phyloP scores from a whole-genome alignment of 2,329 filamentous ascomycete genomes.

The Paecilomyces fulvus region DNA sequence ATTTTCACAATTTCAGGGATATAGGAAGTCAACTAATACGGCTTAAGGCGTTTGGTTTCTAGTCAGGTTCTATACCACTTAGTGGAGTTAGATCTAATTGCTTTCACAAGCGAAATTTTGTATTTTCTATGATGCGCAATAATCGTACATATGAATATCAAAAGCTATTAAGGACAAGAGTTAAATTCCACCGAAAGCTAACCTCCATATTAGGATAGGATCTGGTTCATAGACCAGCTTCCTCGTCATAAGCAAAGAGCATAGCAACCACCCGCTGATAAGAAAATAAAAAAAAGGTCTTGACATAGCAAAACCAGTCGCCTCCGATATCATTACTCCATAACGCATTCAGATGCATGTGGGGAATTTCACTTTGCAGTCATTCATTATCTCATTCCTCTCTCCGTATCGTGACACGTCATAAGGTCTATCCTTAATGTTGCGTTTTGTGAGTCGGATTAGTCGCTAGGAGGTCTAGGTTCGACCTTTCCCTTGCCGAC shows the following conservation, averaged over 20 bases:
- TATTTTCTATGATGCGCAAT: not conserved
- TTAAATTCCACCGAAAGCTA: not conserved
- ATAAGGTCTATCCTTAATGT: not conserved
- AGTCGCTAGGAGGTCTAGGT: slow-evolving; percentile 19
- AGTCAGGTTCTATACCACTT: not conserved
- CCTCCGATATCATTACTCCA: not conserved
- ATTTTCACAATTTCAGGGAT: not conserved
- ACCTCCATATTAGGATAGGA: not conserved
- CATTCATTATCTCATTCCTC: slow-evolving; percentile 1
- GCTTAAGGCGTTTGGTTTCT: not conserved
- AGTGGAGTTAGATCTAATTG: not conserved
- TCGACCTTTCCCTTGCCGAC: slow-evolving; percentile 66
- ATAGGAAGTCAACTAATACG: not conserved
- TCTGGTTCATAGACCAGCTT: not conserved
- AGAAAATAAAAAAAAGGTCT: not conserved
- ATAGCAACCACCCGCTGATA: not conserved
- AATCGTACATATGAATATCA: not conserved
- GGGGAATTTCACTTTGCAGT: not conserved
- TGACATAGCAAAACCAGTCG: not conserved
- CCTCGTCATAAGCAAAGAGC: not conserved
- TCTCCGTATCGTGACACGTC: not conserved
- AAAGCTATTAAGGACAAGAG: not conserved
- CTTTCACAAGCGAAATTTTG: not conserved
- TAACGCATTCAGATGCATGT: not conserved
- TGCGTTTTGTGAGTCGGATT: slow-evolving; percentile 1